Conservation (phyloP, 75 land plant genomes). For the Adiantum capillusveneris region DNA sequence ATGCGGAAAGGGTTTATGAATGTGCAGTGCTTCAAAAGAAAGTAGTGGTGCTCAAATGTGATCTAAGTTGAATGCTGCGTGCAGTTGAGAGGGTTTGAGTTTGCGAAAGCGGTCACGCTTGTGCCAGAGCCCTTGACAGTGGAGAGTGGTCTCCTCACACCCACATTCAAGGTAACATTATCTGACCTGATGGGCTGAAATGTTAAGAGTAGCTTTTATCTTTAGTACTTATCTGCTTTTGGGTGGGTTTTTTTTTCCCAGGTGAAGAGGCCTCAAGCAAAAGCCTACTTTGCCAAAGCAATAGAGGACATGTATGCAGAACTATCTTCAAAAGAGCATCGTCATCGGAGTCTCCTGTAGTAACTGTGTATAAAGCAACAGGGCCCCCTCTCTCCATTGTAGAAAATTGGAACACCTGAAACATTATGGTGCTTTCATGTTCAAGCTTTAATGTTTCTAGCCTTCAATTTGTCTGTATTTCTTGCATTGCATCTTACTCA, state of each 20-base stretch:
- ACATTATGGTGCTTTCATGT: too few relatives aligned
- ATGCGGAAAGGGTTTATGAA: not conserved
- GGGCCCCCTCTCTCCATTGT: too few relatives aligned
- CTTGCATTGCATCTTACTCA: too few relatives aligned
- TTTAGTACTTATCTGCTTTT: not conserved
- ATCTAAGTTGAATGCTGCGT: not conserved
- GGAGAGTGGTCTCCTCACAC: conserved; percentile 89
- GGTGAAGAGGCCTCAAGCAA: conserved; percentile 94
- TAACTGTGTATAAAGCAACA: too few relatives aligned
- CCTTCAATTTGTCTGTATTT: too few relatives aligned
- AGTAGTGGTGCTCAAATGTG: not conserved
- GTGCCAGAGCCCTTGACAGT: conserved; percentile 75
- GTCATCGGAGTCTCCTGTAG: not conserved
- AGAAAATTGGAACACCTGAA: too few relatives aligned
- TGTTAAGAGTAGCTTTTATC: not conserved
- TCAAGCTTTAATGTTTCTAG: too few relatives aligned
- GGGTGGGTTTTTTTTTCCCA: conserved; percentile 18
- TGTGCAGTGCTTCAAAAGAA: not conserved
- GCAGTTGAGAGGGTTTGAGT: conserved; percentile 96
- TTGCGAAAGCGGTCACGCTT: conserved; percentile 78
- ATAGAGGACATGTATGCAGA: conserved; percentile 74
- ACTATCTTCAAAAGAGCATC: conserved; percentile 18
- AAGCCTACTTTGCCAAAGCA: conserved; percentile 55
- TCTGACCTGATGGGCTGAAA: not conserved
- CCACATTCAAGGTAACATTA: conserved; percentile 71